Evolutionary conservation across 495 filamentous ascomycete genomes (phyloP).

Genomic region (Aspergillus nidulans): DNA sequence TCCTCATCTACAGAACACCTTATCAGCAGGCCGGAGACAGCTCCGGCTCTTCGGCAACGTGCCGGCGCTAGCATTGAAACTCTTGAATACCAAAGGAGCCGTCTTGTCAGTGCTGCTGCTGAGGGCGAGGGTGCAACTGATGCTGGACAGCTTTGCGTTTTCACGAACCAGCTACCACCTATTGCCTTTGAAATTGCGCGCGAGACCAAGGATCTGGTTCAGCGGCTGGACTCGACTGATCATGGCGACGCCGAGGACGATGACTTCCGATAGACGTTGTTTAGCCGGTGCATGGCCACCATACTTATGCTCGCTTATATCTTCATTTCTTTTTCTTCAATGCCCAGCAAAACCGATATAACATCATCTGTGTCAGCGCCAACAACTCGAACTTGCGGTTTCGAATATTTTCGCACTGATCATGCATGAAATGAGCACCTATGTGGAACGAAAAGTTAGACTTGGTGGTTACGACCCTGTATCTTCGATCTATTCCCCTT

Average conservation of each 20-base stretch:
- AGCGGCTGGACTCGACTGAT: conserved; percentile 35
- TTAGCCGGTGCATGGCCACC: neutral
- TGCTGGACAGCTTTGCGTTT: conserved; percentile 54
- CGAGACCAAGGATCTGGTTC: conserved; percentile 73
- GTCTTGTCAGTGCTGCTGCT: conserved; percentile 62
- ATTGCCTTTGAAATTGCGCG: conserved; percentile 84
- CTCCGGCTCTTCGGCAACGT: conserved; percentile 47
- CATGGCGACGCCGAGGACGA: conserved; percentile 36
- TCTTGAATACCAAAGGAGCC: conserved; percentile 59
- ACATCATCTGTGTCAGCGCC: conserved; percentile 1
- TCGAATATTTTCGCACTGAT: conserved; percentile 33
- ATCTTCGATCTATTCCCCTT: conserved; percentile 9
- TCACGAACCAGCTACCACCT: conserved; percentile 69
- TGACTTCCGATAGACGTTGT: conserved; percentile 34
- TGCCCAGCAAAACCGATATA: conserved; percentile 12
- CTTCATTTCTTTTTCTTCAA: conserved; percentile 3
- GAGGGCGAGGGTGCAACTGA: conserved; percentile 54
- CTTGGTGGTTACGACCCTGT: conserved; percentile 25
- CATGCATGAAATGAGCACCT: conserved; percentile 40
- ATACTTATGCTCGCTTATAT: neutral
- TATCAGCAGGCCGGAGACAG: conserved; percentile 40
- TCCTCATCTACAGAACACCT: conserved; percentile 60
- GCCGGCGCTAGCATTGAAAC: conserved; percentile 58
- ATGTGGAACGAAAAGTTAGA: conserved; percentile 41
- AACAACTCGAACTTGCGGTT: conserved; percentile 10